Evolutionary conservation across 768 basidiomycete genomes (phyloP), one percentile per base, ranked within the genome.

Genomic region (Kwoniella newhampshirensis): DNA sequence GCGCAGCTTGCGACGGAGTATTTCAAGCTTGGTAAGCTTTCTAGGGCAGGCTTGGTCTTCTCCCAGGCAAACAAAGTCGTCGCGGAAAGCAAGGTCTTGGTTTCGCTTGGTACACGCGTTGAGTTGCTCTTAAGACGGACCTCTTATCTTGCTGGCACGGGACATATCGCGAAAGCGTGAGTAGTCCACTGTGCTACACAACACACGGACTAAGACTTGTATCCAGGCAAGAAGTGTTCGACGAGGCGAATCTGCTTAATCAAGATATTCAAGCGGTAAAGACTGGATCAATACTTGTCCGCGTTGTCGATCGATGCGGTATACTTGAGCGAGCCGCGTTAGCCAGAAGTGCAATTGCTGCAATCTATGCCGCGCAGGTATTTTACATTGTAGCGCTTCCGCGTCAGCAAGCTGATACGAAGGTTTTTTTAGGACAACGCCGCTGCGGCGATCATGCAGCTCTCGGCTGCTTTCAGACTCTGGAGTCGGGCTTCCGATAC

Each of bases 401-500:
- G 4, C 3, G 36, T 44, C 4, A 9, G 17, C 8, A 26, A 27
- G 25, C 26, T 45, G 39, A 41, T 12, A 5, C 41, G 23, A 13
- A 40, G 25, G 21, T 15, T 1, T 44, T 17, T 9, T n/a, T 57
- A 91, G 87, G 83, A 86, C 42, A 84, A 91, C 44, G 77, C 82
- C 0, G 77, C 82, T 0, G 77, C 79, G 4, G 81, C 85, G 2
- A 67, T 90, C 15, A 79, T 82, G 42, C 81, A 81, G 18, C 77
- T 86, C 60, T 77, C 87, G 12, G 87, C 87, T 61, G 83, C 87
- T 0, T 79, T 91, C 47, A 84, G 89, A 17, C 77, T 92, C 1
- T 90, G 86, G 85, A 88, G 87, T 70, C 84, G 88, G 25, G 89
- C 90, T 3, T 76, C 85, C 13, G 89, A 89, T 20, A 82, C 82